These are phyloP conservation scores for Coemansia umbellata DNA, from an alignment of 192 early-diverging fungal species.

Conservation along the genomic window DNA sequence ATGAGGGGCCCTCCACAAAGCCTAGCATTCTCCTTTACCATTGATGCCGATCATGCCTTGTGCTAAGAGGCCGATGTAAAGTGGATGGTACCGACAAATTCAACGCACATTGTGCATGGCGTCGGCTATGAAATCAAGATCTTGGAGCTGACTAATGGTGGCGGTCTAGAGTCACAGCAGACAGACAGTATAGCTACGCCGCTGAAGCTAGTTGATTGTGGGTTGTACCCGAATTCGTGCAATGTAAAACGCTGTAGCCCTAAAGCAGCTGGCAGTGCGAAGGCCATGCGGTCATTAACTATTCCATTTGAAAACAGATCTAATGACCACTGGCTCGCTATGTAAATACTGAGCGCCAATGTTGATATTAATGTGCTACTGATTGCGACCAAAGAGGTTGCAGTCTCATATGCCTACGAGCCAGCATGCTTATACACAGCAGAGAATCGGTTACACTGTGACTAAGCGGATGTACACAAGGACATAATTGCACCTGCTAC, in stretches of 20 bases:
- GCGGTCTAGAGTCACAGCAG: constrained; percentile 5
- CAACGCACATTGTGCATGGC: constrained; percentile 54
- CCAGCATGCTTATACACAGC: neutral
- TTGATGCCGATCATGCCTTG: constrained; percentile 88
- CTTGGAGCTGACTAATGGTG: constrained; percentile 16
- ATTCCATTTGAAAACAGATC: constrained; percentile 4
- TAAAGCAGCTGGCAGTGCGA: neutral
- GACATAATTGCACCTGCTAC: too few relatives aligned
- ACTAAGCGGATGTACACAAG: too few relatives aligned
- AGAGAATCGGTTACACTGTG: neutral
- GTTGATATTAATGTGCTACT: constrained; percentile 10
- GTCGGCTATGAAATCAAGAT: constrained; percentile 20
- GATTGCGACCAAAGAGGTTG: neutral
- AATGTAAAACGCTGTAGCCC: neutral
- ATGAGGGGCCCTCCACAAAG: constrained; percentile 82
- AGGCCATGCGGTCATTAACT: neutral
- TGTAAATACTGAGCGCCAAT: constrained; percentile 15
- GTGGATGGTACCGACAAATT: constrained; percentile 83
- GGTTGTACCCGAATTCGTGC: constrained; percentile 1
- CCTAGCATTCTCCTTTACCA: constrained; percentile 89
- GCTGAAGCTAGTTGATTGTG: constrained; percentile 11
- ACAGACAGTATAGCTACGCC: neutral
- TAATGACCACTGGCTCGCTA: constrained; percentile 24
- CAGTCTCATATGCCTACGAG: neutral
- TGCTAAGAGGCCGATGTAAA: constrained; percentile 86